Conservation (phyloP, 495 filamentous ascomycete genomes). For the Hypomontagnella submonticulosa region DNA sequence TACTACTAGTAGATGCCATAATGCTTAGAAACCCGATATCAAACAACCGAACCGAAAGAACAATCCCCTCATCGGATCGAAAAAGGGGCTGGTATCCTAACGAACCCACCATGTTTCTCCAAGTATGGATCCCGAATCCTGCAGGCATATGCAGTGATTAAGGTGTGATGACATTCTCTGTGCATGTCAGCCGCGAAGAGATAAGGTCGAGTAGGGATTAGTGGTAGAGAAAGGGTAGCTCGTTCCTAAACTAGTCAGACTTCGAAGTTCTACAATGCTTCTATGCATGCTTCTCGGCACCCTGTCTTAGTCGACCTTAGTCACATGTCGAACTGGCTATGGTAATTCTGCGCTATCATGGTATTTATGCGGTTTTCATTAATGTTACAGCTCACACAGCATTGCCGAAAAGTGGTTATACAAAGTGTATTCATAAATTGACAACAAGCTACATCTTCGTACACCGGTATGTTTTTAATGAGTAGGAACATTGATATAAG, state of each 20-base stretch:
- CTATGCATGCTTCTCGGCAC: conserved; percentile 37
- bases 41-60: conserved; percentile 2
- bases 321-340: too few species aligned
- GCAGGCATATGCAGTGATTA: conserved; percentile 14
- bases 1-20: too few species aligned
- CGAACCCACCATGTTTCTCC: conserved; percentile 6
- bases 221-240: not conserved
- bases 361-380: too few species aligned
- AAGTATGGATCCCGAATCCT: conserved; percentile 32
- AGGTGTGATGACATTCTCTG: conserved; percentile 18
- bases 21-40: not conserved
- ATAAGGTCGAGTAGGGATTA: conserved; percentile 20
- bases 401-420: too few species aligned
- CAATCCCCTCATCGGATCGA: conserved; percentile 7
- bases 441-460: too few species aligned
- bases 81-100: conserved; percentile 26
- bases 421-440: too few species aligned
- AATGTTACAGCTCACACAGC: too few species aligned
- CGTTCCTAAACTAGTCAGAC: conserved; percentile 3
- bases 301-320: conserved; percentile 1
- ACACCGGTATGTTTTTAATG: too few species aligned
- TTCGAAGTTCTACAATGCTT: conserved; percentile 34
- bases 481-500: too few species aligned
- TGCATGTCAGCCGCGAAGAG: conserved; percentile 21
- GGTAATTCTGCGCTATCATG: too few species aligned